Conservation (phyloP, 306 rosid genomes). For the Oemleria cerasiformis region DNA sequence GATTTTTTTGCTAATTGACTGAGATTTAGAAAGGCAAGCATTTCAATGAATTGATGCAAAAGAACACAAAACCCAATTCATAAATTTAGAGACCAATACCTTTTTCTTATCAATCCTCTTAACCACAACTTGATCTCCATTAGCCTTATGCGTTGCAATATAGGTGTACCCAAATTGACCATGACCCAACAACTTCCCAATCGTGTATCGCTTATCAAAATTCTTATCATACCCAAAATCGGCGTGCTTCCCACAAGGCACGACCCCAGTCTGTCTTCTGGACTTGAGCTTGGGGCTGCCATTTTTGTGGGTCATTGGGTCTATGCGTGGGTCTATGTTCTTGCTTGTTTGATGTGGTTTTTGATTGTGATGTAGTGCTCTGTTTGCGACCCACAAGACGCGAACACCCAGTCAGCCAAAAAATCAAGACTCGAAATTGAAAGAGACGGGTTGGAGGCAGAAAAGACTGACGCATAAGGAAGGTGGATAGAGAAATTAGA, state of each 20-base stretch:
- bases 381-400: no score
- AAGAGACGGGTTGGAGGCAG: no score
- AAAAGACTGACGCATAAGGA: no score
- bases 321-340: conserved; percentile 13
- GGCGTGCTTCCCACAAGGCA: conserved; percentile 88
- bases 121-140: conserved; percentile 95
- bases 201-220: conserved; percentile 55
- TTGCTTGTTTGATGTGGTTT: background rate
- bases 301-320: conserved; percentile 36
- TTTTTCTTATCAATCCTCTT: conserved; percentile 85
- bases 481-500: no score
- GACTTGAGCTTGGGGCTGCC: conserved; percentile 22
- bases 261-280: conserved; percentile 37
- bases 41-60: background rate
- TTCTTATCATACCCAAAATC: conserved; percentile 89
- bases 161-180: conserved; percentile 98
- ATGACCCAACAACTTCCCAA: conserved; percentile 90
- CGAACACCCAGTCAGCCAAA: no score
- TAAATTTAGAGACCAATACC: conserved; percentile 44
- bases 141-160: conserved; percentile 67
- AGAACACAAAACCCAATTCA: conserved; percentile 2
- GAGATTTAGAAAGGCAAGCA: conserved; percentile 12
- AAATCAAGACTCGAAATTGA: no score
- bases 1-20: no score
- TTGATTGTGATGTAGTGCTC: no score